Evolutionary conservation across 1,284 basidiomycete species (phyloP), one percentile per base, ranked within the genome.

Genomic region (Exobasidium cylindrosporum): DNA sequence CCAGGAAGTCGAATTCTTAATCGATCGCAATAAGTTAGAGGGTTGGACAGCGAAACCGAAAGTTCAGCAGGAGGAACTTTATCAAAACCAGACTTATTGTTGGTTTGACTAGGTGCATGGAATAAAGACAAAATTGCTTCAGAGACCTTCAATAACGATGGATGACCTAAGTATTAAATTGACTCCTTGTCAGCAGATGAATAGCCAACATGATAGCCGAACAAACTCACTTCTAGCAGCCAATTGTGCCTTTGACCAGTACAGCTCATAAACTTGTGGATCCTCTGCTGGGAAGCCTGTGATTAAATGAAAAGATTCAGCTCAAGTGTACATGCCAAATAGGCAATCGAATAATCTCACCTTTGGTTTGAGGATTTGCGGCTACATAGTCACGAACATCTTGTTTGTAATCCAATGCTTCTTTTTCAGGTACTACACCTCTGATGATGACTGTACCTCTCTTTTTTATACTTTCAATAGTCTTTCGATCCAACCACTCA

Each of bases 11-110:
- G 84, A 49, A 92, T 88, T 1, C 89, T 83, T 24, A 92, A 81
- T 10, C 90, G 83, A 79, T 92, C 90, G 59, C 86, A 88, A 78
- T 92, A 92, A 0, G 85, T 84, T 23, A 92, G 80, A 0, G 88
- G 88, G 1, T 83, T 85, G 5, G 78, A 72, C 28, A 89, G 83
- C 59, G 84, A 84, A 45, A 87, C 81, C 17, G 85, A 84, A 14
- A 35, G 54, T 3, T 57, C 57, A 14, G 35, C n/a, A 3, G 56
- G 56, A 14, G 58, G 58, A 24, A 31, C 21, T 26, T 62, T 44
- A 7, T 17, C 4, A 7, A 49, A 29, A 3, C 29, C n/a, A 13
- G 31, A 14, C 57, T 50, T 23, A n/a, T 24, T 13, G 13, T 44
- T 21, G 23, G 23, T 55, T 35, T 65, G 56, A 14, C 57, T 45